Conservation (phyloP, 305 asterid species). For the Rubia occidens region DNA sequence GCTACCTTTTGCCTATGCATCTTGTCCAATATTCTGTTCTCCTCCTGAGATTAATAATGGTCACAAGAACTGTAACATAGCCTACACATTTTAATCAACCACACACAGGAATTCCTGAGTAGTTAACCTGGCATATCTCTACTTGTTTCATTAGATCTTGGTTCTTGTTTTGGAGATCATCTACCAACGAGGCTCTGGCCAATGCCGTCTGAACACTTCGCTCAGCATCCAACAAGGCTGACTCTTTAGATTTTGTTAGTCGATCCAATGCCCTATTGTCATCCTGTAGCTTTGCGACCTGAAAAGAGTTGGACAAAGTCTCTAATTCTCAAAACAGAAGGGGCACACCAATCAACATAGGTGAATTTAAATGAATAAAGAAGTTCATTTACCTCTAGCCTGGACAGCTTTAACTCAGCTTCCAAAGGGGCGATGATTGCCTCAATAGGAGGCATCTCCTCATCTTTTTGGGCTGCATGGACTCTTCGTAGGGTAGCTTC, state of each 20-base stretch:
- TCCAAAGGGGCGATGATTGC: conserved; percentile 86
- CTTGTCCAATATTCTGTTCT: conserved; percentile 79
- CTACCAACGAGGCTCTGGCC: conserved; percentile 90
- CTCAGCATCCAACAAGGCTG: conserved; percentile 83
- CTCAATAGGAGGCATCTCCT: conserved; percentile 91
- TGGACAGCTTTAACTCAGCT: conserved; percentile 84
- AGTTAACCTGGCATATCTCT: conserved; percentile 83
- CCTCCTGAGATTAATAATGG: conserved; percentile 47
- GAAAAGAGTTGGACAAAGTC: conserved; percentile 15
- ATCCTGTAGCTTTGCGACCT: conserved; percentile 84
- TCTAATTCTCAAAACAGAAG: conserved; percentile 6
- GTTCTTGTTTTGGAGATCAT: conserved; percentile 84
- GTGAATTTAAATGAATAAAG: background rate
- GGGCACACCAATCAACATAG: background rate
- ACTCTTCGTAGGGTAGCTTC: conserved; percentile 96
- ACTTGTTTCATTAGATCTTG: conserved; percentile 82
- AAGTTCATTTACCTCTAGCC: conserved; percentile 48
- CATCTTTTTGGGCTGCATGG: conserved; percentile 91
- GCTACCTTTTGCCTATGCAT: conserved; percentile 82
- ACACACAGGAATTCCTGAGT: conserved; percentile 17
- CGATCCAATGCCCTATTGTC: conserved; percentile 85
- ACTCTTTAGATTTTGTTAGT: conserved; percentile 88
- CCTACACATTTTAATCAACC: conserved; percentile 9
- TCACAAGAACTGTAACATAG: background rate
- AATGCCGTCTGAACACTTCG: conserved; percentile 75